A percentile compares a stretch with the other conserved stretches of the same genome.
These are phyloP conservation scores for Fusarium sp. DNA, from an alignment of 2,329 filamentous ascomycete species.

Conservation along the genomic window DNA sequence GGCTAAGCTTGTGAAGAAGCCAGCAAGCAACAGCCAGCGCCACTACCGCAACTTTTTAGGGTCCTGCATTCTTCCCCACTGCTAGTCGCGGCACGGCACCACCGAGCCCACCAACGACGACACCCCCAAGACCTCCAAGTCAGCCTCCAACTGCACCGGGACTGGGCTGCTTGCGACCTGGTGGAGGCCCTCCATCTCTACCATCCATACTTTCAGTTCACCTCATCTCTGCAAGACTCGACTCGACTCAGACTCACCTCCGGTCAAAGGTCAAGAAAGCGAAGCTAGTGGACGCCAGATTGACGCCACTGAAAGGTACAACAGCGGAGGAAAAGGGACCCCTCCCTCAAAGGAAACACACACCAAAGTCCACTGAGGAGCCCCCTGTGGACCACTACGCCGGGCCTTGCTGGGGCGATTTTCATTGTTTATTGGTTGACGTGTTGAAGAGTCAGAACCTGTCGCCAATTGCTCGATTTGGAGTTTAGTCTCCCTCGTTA, in stretches of 20 bases:
- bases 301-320: constrained; percentile 27
- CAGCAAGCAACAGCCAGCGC: constrained; percentile 8
- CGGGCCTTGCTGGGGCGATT: constrained; percentile 36
- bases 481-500: constrained; percentile 35
- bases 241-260: constrained; percentile 16
- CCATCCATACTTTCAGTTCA: neutral
- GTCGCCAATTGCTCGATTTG: constrained; percentile 31
- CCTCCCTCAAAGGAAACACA: constrained; percentile 18
- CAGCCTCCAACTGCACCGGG: constrained; percentile 27
- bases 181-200: neutral
- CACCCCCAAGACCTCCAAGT: constrained; percentile 13
- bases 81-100: constrained; percentile 28
- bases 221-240: neutral
- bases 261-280: constrained; percentile 9
- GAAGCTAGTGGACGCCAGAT: constrained; percentile 8
- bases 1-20: constrained; percentile 21
- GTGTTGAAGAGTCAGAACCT: constrained; percentile 24
- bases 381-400: constrained; percentile 42
- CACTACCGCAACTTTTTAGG: constrained; percentile 33
- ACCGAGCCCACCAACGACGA: constrained; percentile 24
- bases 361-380: constrained; percentile 32
- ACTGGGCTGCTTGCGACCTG: constrained; percentile 4
- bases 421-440: constrained; percentile 27
- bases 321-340: neutral
- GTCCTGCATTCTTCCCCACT: constrained; percentile 36